Percentiles rank a stretch among this genome's conserved stretches.
Evolutionary conservation across 129 eudicot species (phyloP).

Genomic region (Dittrichia graveolens): DNA sequence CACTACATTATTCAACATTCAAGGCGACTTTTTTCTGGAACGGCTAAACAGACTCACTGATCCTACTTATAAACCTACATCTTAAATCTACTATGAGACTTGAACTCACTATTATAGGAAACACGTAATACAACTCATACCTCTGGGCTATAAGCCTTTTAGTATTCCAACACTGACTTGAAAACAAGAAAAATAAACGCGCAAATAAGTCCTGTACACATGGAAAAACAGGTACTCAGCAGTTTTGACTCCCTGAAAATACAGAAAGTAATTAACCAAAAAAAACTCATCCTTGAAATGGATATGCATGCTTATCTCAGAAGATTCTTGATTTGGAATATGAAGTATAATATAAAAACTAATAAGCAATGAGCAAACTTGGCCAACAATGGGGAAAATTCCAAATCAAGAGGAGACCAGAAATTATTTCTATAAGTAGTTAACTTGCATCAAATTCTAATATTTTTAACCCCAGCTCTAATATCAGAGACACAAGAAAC

Average conservation of each 20-base stretch:
- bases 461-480: conserved; percentile 9
- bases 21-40: too few species aligned
- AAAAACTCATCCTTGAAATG: not conserved
- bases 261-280: conserved; percentile 3
- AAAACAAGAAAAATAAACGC: conserved; percentile 9
- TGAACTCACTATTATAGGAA: not conserved
- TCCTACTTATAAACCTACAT: conserved; percentile 13
- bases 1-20: conserved; percentile 20
- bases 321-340: too few species aligned
- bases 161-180: conserved; percentile 2
- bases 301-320: too few species aligned
- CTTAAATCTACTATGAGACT: too few species aligned
- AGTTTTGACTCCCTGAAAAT: conserved; percentile 9
- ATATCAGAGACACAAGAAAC: not conserved
- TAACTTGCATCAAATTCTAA: conserved; percentile 29
- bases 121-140: too few species aligned
- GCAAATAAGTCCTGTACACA: conserved; percentile 16
- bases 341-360: conserved; percentile 8
- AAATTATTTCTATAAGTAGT: conserved; percentile 27
- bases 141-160: too few species aligned
- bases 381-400: conserved; percentile 25
- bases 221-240: conserved; percentile 18
- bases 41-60: too few species aligned
- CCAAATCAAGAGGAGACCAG: conserved; percentile 22
- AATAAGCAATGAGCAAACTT: conserved; percentile 2